Base-by-base conservation (phyloP, 1,284 basidiomycete genomes). In the Phlebopus sp. region DNA sequence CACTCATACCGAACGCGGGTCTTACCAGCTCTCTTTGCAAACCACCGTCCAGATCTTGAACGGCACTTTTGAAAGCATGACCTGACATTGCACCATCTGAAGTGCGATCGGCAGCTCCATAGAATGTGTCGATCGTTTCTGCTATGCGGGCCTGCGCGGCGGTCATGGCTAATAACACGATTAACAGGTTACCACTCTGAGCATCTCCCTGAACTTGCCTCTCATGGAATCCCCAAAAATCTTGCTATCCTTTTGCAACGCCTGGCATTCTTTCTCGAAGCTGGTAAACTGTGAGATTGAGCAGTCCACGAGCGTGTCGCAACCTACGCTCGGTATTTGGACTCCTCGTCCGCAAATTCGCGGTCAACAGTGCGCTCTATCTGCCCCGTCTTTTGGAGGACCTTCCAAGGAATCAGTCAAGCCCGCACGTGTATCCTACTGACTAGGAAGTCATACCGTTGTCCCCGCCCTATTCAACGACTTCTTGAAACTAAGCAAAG, bases 361-460 rank as follows among this genome's bases (percentile, higher is more conserved):
- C 89, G 76, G 70, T 99, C 96, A 23, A 97, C 81, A 0, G 96
- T 99, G 27, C 92, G 79, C 66, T 99, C 96, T 50, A 99, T 90
- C 71, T 98, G 94, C 51, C 95, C 95, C 1, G 95, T 97, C 82
- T 96, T 96, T 76, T 96, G 92, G 69, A 95, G 81, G 62, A 96
- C 79, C 88, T 90, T 55, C 49, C 8, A 23, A 29, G 27, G 27
- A 9, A 29, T 29, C 10, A 8, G 27, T 29, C 9, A 8, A 11
- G 8, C 27, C 10, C 2, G 10, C 8, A 29, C 2, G 27, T 8
- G 27, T 29, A 9, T 8, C 4, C 51, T n/a, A 51, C 52, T 53
- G 66, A 5, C n/a, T n/a, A n/a, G 27, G 27, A 29, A 29, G 27
- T 29, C 74, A 66, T 58, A 86, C 75, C 59, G 92, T 92, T 19